Conservation (phyloP, 208 protist genomes). For the Blechomonas ayalai region DNA sequence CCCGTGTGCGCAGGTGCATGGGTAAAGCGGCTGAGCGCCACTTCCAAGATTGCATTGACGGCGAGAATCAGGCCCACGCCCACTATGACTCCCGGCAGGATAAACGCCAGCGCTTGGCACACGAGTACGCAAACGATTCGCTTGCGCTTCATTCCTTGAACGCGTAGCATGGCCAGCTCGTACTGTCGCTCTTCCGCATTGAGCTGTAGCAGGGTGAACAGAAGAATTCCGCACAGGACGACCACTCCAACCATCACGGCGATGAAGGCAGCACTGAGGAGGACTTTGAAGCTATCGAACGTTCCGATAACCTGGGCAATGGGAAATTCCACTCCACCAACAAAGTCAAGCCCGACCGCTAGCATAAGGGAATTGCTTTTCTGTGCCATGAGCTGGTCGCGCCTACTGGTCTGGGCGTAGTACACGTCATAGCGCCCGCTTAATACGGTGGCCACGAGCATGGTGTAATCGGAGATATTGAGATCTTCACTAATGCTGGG, state of each 20-base stretch:
- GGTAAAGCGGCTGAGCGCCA: slow-evolving; percentile 52
- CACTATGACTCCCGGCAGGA: slow-evolving; percentile 78
- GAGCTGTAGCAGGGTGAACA: slow-evolving; percentile 89
- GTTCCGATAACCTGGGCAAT: slow-evolving; percentile 31
- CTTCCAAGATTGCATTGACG: slow-evolving; percentile 63
- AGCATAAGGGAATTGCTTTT: slow-evolving; percentile 46
- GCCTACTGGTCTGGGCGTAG: slow-evolving; percentile 20
- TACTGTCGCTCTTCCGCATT: slow-evolving; percentile 95
- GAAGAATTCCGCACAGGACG: slow-evolving; percentile 82
- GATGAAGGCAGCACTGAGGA: slow-evolving; percentile 85
- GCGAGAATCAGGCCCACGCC: slow-evolving; percentile 61
- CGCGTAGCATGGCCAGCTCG: slow-evolving; percentile 95
- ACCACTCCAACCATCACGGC: slow-evolving; percentile 75
- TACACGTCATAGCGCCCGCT: slow-evolving; percentile 73
- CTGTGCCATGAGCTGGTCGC: slow-evolving; percentile 39
- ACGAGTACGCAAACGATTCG: slow-evolving; percentile 77
- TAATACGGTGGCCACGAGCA: slow-evolving; percentile 57
- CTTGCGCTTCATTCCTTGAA: slow-evolving; percentile 81
- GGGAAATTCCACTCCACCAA: slow-evolving; percentile 48
- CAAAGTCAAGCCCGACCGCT: slow-evolving; percentile 36
- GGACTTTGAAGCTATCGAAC: slow-evolving; percentile 66
- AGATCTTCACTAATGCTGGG: slow-evolving; percentile 8
- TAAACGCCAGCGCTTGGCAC: slow-evolving; percentile 84
- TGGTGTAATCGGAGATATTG: slow-evolving; percentile 49
- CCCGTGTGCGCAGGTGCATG: slow-evolving; percentile 13